These are phyloP conservation scores for Coix lacrymajobi DNA, from an alignment of 176 grass and related monocot species.

Conservation along the genomic window DNA sequence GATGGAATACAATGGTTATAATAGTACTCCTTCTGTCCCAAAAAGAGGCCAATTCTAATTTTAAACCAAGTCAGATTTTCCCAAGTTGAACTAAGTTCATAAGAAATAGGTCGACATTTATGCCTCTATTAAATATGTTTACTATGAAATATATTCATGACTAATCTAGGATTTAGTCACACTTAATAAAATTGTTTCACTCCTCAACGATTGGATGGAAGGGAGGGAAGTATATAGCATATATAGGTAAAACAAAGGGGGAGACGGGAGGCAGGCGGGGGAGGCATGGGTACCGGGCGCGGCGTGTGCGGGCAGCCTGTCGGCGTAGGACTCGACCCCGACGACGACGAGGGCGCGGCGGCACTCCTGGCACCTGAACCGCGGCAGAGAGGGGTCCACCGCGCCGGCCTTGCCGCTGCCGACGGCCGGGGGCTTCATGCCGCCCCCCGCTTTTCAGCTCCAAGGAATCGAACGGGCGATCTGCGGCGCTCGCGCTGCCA, in stretches of 20 bases:
- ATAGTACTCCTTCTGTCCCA: not conserved
- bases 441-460: not conserved
- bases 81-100: not conserved
- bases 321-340: constrained; percentile 73
- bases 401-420: constrained; percentile 42
- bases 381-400: constrained; percentile 64
- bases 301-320: constrained; percentile 52
- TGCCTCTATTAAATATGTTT: not conserved
- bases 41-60: not conserved
- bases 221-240: not conserved
- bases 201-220: not conserved
- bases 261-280: constrained; percentile 19
- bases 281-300: constrained; percentile 16
- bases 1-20: not conserved
- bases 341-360: constrained; percentile 74
- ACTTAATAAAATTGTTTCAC: not conserved
- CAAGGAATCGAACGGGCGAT: not conserved
- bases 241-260: not conserved
- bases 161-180: not conserved
- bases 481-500: not conserved
- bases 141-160: not conserved
- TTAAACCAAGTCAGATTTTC: not conserved
- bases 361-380: constrained; percentile 89
- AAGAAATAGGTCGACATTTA: not conserved
- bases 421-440: constrained; percentile 41